phyloP scores from a whole-genome alignment of 2,329 filamentous ascomycete genomes.

The Septoria petroselini region DNA sequence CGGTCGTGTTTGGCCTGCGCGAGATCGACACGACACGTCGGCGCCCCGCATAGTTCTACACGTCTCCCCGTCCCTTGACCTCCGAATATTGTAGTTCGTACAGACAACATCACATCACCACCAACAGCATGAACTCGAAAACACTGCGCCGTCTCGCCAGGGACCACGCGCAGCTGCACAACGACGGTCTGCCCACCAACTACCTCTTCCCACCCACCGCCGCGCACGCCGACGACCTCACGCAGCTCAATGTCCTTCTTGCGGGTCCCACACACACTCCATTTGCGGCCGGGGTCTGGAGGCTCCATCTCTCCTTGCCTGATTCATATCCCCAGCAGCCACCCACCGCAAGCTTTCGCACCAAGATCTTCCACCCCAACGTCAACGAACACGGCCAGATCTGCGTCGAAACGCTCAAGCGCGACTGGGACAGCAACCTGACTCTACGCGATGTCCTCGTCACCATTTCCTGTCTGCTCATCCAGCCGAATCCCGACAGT shows the following conservation, averaged over 20 bases:
- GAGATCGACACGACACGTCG: no score
- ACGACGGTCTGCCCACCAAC: slow-evolving; percentile 56
- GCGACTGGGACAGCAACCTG: slow-evolving; percentile 58
- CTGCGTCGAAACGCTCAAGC: slow-evolving; percentile 63
- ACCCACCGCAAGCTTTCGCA: slow-evolving; percentile 59
- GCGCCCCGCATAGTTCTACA: no score
- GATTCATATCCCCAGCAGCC: slow-evolving; percentile 53
- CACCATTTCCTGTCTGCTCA: slow-evolving; percentile 60
- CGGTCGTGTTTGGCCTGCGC: no score
- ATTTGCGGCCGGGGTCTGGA: slow-evolving; percentile 58
- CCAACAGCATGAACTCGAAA: slow-evolving; percentile 42
- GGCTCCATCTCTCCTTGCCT: slow-evolving; percentile 58
- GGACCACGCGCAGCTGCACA: slow-evolving; percentile 58
- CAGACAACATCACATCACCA: not conserved
- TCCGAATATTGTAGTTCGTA: no score
- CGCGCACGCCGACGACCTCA: slow-evolving; percentile 52
- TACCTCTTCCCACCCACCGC: slow-evolving; percentile 54
- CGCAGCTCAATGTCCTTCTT: slow-evolving; percentile 56
- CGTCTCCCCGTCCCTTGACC: no score
- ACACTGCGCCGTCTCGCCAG: slow-evolving; percentile 57
- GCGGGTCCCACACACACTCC: slow-evolving; percentile 60
- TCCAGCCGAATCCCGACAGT: slow-evolving; percentile 63
- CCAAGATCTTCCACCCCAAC: slow-evolving; percentile 63
- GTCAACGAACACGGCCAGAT: slow-evolving; percentile 62
- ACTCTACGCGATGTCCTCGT: slow-evolving; percentile 59